These are phyloP conservation scores for Trichoderma sp. DNA, from an alignment of 2,329 filamentous ascomycete genomes.

Conservation along the genomic window DNA sequence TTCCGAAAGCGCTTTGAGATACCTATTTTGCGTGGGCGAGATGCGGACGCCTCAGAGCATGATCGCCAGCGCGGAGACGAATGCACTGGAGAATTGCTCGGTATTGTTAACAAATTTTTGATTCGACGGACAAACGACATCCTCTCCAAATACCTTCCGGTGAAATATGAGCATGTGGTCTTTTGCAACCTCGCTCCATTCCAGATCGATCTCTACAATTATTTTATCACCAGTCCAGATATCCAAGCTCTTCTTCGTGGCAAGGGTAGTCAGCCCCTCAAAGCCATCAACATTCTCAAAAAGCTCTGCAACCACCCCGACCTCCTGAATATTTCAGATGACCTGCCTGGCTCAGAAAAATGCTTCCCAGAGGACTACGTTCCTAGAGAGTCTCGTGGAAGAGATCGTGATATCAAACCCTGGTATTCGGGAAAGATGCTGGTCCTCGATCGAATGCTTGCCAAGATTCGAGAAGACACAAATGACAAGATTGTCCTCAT, in stretches of 20 bases:
- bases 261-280: constrained; percentile 92
- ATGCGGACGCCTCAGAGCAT: constrained; percentile 81
- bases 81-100: constrained; percentile 74
- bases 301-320: constrained; percentile 99
- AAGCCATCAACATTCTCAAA: constrained; percentile 94
- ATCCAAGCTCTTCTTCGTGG: constrained; percentile 89
- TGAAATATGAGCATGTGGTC: constrained; percentile 99
- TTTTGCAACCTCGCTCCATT: constrained; percentile 95
- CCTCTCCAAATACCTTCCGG: constrained; percentile 90
- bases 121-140: constrained; percentile 98
- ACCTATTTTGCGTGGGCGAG: constrained; percentile 85
- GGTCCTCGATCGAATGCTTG: constrained; percentile 96
- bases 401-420: constrained; percentile 87
- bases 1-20: constrained; percentile 94
- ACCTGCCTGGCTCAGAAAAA: constrained; percentile 82
- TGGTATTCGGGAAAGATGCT: constrained; percentile 99
- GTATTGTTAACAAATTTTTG: constrained; percentile 94
- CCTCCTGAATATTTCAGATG: constrained; percentile 75
- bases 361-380: constrained; percentile 84
- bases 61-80: constrained; percentile 82
- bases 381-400: constrained; percentile 79
- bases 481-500: constrained; percentile 99
- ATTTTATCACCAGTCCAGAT: constrained; percentile 93
- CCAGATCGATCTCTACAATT: constrained; percentile 90
- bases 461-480: constrained; percentile 89